These are phyloP conservation scores for Ceratocystis albifundus DNA, from an alignment of 2,329 filamentous ascomycete species.

Conservation along the genomic window DNA sequence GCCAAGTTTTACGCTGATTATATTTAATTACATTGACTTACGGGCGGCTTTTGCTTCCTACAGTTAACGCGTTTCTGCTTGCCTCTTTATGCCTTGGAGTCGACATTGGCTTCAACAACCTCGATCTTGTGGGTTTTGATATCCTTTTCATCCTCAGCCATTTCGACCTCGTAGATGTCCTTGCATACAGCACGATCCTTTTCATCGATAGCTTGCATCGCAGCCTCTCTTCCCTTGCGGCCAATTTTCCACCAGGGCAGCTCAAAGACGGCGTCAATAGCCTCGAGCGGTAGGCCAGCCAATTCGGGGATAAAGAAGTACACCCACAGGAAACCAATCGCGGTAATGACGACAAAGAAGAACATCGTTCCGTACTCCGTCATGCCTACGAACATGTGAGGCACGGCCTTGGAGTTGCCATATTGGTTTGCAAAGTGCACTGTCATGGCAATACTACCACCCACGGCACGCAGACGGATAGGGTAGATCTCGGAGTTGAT, in stretches of 20 bases:
- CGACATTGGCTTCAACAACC: background rate
- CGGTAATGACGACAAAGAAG: slow-evolving; percentile 59
- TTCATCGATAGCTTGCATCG: slow-evolving; percentile 31
- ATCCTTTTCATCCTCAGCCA: background rate
- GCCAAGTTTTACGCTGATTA: no score
- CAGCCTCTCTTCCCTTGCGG: slow-evolving; percentile 41
- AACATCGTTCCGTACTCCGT: slow-evolving; percentile 59
- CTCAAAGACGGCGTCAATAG: slow-evolving; percentile 60
- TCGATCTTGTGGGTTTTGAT: background rate
- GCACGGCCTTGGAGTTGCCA: slow-evolving; percentile 62
- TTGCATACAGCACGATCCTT: slow-evolving; percentile 8
- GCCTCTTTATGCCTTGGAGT: background rate
- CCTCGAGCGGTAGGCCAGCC: slow-evolving; percentile 52
- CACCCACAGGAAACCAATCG: slow-evolving; percentile 57
- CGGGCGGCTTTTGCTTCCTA: no score
- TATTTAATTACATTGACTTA: no score
- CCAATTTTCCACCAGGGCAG: slow-evolving; percentile 68
- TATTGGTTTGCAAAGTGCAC: slow-evolving; percentile 72
- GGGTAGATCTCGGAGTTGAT: slow-evolving; percentile 70
- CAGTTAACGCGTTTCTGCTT: background rate
- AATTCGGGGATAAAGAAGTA: slow-evolving; percentile 65
- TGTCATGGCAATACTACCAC: slow-evolving; percentile 62
- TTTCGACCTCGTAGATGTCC: slow-evolving; percentile 15
- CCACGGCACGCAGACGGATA: slow-evolving; percentile 58
- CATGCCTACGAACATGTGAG: slow-evolving; percentile 59